Evolutionary conservation across 176 grass and related monocot genomes (phyloP).

Genomic region (Aegilops speltoides): DNA sequence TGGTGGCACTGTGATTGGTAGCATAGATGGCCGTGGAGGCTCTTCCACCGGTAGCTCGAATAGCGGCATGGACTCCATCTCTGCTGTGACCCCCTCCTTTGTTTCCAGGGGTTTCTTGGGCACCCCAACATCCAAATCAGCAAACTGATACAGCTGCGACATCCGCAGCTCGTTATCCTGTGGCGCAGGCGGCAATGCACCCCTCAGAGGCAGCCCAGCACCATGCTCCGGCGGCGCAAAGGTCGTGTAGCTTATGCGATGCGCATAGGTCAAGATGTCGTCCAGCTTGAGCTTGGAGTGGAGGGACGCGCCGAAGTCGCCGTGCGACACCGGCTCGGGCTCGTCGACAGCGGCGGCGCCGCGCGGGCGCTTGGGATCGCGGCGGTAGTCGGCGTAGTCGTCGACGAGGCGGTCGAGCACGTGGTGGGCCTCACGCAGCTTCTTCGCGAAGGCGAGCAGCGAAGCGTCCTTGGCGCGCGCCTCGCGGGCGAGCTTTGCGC

Average conservation of each 20-base stretch:
- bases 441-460: slow-evolving; percentile 78
- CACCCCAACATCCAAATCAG: slow-evolving; percentile 83
- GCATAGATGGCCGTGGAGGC: slow-evolving; percentile 17
- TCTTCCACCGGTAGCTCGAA: slow-evolving; percentile 57
- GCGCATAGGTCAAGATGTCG: slow-evolving; percentile 75
- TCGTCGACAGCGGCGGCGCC: slow-evolving; percentile 12
- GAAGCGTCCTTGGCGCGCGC: slow-evolving; percentile 62
- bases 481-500: slow-evolving; percentile 52
- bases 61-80: slow-evolving; percentile 34
- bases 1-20: slow-evolving; percentile 68
- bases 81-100: slow-evolving; percentile 47
- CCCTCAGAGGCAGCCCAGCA: slow-evolving; percentile 79
- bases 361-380: slow-evolving; percentile 55
- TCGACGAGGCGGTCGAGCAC: slow-evolving; percentile 91
- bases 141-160: slow-evolving; percentile 75
- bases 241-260: slow-evolving; percentile 90
- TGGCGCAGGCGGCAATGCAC: slow-evolving; percentile 73
- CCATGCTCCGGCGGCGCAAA: slow-evolving; percentile 96
- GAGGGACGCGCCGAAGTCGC: slow-evolving; percentile 51
- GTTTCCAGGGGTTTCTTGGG: slow-evolving; percentile 68
- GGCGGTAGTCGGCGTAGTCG: slow-evolving; percentile 86
- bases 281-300: slow-evolving; percentile 76
- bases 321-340: slow-evolving; percentile 19
- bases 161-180: slow-evolving; percentile 91
- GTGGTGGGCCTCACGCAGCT: slow-evolving; percentile 85